A percentile compares a stretch with the other conserved stretches of the same genome.
These are phyloP conservation scores for Gymnopilus junonius DNA, from an alignment of 768 basidiomycete genomes.

Conservation along the genomic window DNA sequence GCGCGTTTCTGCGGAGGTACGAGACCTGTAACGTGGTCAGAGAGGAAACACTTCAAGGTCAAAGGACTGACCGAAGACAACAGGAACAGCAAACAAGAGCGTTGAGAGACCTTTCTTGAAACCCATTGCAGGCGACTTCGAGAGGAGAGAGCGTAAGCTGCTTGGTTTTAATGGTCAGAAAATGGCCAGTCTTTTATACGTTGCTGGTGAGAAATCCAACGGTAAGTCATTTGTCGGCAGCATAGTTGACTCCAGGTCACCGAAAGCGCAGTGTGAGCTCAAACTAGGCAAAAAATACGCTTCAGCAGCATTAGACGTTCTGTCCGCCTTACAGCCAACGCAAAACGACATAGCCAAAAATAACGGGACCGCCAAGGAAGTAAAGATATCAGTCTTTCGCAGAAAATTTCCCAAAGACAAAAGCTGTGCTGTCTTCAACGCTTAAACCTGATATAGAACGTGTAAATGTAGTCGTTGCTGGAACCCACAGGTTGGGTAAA, in stretches of 20 bases:
- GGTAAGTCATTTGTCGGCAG: neutral
- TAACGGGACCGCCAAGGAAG: neutral
- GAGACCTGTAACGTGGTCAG: neutral
- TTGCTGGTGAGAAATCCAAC: neutral
- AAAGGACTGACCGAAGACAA: neutral
- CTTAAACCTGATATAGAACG: neutral
- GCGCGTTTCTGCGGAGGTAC: slow-evolving; percentile 23
- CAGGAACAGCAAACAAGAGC: neutral
- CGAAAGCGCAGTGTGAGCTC: neutral
- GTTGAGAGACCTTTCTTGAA: slow-evolving; percentile 4
- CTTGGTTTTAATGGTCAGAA: neutral
- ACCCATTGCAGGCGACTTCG: neutral
- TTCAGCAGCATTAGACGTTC: neutral
- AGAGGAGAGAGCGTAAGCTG: neutral
- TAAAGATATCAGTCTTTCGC: neutral
- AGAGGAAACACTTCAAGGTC: too few relatives aligned
- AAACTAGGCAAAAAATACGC: neutral
- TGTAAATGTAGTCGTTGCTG: neutral
- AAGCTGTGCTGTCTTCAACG: neutral
- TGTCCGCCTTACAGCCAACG: neutral
- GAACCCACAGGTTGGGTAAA: neutral
- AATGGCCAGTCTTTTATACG: neutral
- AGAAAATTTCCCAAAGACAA: neutral
- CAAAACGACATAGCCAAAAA: neutral
- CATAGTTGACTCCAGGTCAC: neutral